Percentiles rank a stretch among this genome's conserved stretches.
Conservation (phyloP, 768 basidiomycete genomes). For the Phanerochaete sordida region DNA sequence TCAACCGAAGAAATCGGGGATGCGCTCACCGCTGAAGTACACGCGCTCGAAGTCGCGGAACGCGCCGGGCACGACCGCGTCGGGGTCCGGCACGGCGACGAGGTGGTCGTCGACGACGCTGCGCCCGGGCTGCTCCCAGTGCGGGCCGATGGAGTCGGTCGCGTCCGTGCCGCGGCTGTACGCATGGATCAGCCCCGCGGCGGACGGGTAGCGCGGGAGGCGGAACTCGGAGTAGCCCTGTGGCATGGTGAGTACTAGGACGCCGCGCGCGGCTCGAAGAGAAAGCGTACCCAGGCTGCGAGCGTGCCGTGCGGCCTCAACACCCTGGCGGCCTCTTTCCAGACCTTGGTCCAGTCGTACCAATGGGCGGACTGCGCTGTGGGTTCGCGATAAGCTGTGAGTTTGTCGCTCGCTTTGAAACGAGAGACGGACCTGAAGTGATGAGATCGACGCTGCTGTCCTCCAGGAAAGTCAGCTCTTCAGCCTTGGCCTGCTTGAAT, state of each 20-base stretch:
- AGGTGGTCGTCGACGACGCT: conserved; percentile 70
- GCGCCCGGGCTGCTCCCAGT: conserved; percentile 82
- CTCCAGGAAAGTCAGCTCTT: conserved; percentile 48
- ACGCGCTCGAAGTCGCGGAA: conserved; percentile 46
- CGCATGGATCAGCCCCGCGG: conserved; percentile 54
- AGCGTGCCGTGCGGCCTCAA: conserved; percentile 57
- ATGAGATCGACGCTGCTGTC: conserved; percentile 61
- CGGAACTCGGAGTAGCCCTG: conserved; percentile 63
- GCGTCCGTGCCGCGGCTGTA: conserved; percentile 62
- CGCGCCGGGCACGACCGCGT: conserved; percentile 28
- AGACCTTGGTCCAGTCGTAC: conserved; percentile 72
- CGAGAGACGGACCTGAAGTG: conserved; percentile 51
- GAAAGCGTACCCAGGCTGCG: conserved; percentile 62
- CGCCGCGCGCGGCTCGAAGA: background rate
- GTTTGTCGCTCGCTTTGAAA: background rate
- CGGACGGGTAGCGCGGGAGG: conserved; percentile 54
- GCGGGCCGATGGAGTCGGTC: conserved; percentile 54
- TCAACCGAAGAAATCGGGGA: too few species aligned
- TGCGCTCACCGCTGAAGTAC: conserved; percentile 60
- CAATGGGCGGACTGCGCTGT: conserved; percentile 78
- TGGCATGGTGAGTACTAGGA: background rate
- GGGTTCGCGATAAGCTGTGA: background rate
- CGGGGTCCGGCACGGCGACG: conserved; percentile 58
- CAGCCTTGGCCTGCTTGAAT: conserved; percentile 43
- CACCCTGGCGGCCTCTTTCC: conserved; percentile 62